phyloP scores from a whole-genome alignment of 768 basidiomycete species.

The Kwoniella sp. region DNA sequence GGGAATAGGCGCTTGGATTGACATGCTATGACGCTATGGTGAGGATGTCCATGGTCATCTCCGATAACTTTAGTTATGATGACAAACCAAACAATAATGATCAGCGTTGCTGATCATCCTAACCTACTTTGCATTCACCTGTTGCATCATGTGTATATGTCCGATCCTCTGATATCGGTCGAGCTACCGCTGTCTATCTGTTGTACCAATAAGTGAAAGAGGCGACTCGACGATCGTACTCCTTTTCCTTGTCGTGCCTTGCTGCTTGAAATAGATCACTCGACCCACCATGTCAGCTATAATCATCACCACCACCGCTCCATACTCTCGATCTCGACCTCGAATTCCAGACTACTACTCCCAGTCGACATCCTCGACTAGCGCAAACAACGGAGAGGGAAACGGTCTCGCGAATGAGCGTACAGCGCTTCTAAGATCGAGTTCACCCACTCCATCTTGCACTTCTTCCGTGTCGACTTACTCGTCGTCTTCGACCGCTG shows the following conservation, averaged over 20 bases:
- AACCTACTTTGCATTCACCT: too few species aligned
- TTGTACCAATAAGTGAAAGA: too few species aligned
- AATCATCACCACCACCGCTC: constrained; percentile 29
- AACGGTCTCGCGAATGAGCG: constrained; percentile 2
- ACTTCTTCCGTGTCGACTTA: not conserved
- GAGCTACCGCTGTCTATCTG: too few species aligned
- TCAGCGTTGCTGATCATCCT: too few species aligned
- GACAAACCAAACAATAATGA: not conserved
- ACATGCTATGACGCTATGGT: not conserved
- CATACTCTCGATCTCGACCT: constrained; percentile 8
- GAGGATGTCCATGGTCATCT: not conserved
- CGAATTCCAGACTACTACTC: not conserved
- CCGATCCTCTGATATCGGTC: too few species aligned
- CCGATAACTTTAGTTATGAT: not conserved
- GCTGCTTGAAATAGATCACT: too few species aligned
- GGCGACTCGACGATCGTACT: too few species aligned
- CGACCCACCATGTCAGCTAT: constrained; percentile 43
- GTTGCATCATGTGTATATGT: too few species aligned
- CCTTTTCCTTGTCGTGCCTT: too few species aligned
- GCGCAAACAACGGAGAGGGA: not conserved
- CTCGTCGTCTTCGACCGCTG: not conserved
- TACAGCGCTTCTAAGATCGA: not conserved
- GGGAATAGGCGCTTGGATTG: not conserved
- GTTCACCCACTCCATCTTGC: not conserved
- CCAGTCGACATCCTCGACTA: constrained; percentile 1